Base-by-base conservation (phyloP, 2,329 filamentous ascomycete species). In the Hymenoscyphus fraxineus region DNA sequence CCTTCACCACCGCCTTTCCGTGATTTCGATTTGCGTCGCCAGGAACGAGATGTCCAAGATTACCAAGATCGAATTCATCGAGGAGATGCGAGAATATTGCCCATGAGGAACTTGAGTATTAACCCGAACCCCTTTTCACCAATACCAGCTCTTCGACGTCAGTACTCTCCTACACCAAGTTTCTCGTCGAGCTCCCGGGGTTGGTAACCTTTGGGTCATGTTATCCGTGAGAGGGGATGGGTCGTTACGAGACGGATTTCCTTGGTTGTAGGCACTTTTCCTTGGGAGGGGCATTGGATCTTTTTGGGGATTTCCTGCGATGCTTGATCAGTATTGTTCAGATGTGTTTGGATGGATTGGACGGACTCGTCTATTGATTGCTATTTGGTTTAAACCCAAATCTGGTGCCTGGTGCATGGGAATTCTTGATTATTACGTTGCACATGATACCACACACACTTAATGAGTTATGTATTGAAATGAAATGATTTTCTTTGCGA, bases 51-150 rank as follows among this genome's bases (percentile, higher is more conserved):
- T 27, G 5, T 54, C 19, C 2, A 54, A 54, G 47, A 54, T 22
- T 54, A 54, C 22, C 19, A 13, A 5, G 9, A 27, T 13, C 47
- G 47, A 3, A 10, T 35, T 35, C 47, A 54, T 54, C 47, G 47
- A 54, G 47, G 47, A 19, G 47, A 54, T 9, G 19, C 19, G 2
- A 54, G 47, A 10, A 54, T 54, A 22, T 54, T 19, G 6, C 19
- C 47, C 3, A 58, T 39, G 15, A 58, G n/a, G 15, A n/a, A 5
- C 5, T 27, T 58, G 31, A 40, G 9, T 41, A 59, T 60, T 3
- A 61, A 68, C 59, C 67, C 66, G 3, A 61, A 68, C 59, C 67
- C 66, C 1, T 70, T 69, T 32, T 57, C 65, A 57, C 66, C 65
- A 44, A 62, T 41, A 15, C 58, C 19, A 47, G 13, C 55, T 54